Percentiles rank a stretch among this genome's conserved stretches.
Evolutionary conservation across 2,329 filamentous ascomycete species (phyloP).

Genomic region (Ilyonectria robusta): DNA sequence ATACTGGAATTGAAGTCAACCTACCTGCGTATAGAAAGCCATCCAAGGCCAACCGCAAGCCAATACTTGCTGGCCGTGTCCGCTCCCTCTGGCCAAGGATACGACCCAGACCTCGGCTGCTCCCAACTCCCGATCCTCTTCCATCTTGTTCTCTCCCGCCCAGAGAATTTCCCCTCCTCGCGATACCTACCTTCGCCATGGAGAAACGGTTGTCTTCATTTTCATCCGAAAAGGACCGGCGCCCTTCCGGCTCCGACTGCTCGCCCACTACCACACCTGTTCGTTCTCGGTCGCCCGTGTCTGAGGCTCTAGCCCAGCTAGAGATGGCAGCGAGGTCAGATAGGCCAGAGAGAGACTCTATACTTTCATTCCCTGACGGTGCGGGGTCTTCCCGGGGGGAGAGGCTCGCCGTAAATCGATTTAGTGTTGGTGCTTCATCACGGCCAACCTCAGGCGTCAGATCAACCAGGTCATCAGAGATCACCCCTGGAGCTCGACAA

Average conservation of each 20-base stretch:
- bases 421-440: slow-evolving; percentile 58
- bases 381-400: slow-evolving; percentile 27
- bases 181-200: background rate
- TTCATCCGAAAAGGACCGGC: background rate
- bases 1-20: slow-evolving; percentile 30
- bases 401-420: background rate
- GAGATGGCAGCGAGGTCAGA: slow-evolving; percentile 47
- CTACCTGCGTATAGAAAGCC: background rate
- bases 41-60: background rate
- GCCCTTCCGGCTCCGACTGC: background rate
- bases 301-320: slow-evolving; percentile 32
- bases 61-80: background rate
- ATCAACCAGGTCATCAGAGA: slow-evolving; percentile 54
- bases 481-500: slow-evolving; percentile 55
- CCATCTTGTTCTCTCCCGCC: background rate
- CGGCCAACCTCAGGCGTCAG: slow-evolving; percentile 64
- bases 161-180: background rate
- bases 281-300: background rate
- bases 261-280: background rate
- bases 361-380: background rate
- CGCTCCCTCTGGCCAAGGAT: background rate
- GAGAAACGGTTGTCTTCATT: background rate
- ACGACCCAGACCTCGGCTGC: background rate
- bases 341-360: slow-evolving; percentile 30
- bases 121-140: background rate